phyloP scores from a whole-genome alignment of 2,329 filamentous ascomycete genomes.

The Atkinsonella texensis region DNA sequence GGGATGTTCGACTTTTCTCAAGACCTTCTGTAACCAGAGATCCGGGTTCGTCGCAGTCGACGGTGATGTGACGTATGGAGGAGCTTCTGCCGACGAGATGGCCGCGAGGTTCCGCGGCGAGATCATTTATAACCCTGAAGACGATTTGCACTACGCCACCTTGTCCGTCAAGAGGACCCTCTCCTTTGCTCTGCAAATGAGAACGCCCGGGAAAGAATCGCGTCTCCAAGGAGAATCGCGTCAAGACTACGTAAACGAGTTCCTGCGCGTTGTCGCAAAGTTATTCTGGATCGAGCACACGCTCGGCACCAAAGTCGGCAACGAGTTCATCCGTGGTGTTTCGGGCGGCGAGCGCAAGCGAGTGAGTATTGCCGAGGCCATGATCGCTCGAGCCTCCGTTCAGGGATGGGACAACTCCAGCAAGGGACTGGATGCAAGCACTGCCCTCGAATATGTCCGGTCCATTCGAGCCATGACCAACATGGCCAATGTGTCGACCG shows the following conservation, averaged over 20 bases:
- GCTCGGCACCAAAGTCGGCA: slow-evolving; percentile 55
- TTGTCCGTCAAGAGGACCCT: slow-evolving; percentile 56
- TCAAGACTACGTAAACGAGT: slow-evolving; percentile 39
- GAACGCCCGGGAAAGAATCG: slow-evolving; percentile 39
- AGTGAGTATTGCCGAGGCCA: slow-evolving; percentile 61
- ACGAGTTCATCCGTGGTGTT: slow-evolving; percentile 52
- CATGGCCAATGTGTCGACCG: slow-evolving; percentile 59
- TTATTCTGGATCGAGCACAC: slow-evolving; percentile 63
- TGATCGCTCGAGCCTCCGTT: slow-evolving; percentile 46
- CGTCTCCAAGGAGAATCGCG: slow-evolving; percentile 48
- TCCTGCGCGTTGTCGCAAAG: slow-evolving; percentile 51
- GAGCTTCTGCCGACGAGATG: slow-evolving; percentile 31
- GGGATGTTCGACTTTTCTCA: slow-evolving; percentile 60
- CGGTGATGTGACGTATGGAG: slow-evolving; percentile 54
- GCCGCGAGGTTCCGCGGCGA: slow-evolving; percentile 44
- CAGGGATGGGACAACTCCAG: slow-evolving; percentile 68
- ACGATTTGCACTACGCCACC: slow-evolving; percentile 57
- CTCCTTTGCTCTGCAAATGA: slow-evolving; percentile 52
- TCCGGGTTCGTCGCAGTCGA: slow-evolving; percentile 49
- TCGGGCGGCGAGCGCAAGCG: slow-evolving; percentile 59
- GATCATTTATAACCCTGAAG: slow-evolving; percentile 57
- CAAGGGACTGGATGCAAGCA: slow-evolving; percentile 59
- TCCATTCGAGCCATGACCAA: slow-evolving; percentile 51
- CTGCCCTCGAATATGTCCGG: slow-evolving; percentile 59
- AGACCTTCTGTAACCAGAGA: slow-evolving; percentile 59